phyloP scores from a whole-genome alignment of 176 grass and related monocot species.

The Aegilops speltoides region DNA sequence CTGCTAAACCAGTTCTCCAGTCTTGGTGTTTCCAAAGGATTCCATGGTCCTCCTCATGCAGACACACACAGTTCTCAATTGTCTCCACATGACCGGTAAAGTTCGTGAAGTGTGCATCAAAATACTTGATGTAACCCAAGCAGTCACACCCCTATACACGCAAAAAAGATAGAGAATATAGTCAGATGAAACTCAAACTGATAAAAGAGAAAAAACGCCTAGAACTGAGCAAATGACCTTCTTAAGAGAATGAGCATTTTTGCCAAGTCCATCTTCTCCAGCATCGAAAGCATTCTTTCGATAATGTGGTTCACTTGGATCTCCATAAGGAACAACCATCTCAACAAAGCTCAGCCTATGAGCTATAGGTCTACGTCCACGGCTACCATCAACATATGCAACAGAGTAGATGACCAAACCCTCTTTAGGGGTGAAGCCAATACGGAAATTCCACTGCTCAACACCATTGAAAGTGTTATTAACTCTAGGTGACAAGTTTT shows the following conservation, averaged over 20 bases:
- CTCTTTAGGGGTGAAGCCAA: conserved; percentile 98
- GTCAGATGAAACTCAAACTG: conserved; percentile 20
- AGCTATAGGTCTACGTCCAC: conserved; percentile 87
- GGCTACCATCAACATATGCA: conserved; percentile 93
- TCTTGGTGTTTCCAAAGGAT: conserved; percentile 99
- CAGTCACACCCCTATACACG: conserved; percentile 91
- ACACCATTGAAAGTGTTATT: conserved; percentile 2
- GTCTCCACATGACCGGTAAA: conserved; percentile 96
- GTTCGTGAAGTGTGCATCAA: conserved; percentile 99
- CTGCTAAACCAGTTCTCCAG: conserved; percentile 98
- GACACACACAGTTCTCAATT: conserved; percentile 98
- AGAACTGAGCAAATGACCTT: conserved; percentile 48
- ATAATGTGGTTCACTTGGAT: conserved; percentile 98
- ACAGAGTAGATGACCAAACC: conserved; percentile 95
- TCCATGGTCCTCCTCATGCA: conserved; percentile 98
- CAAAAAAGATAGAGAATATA: conserved; percentile 9
- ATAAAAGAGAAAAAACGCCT: neutral
- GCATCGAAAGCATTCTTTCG: conserved; percentile 99
- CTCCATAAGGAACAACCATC: conserved; percentile 99
- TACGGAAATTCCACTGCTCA: conserved; percentile 97
- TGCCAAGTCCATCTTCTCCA: conserved; percentile 98
- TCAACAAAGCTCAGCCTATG: conserved; percentile 99
- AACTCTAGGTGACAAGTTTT: neutral
- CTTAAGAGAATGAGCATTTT: conserved; percentile 99
- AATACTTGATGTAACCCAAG: conserved; percentile 97